Evolutionary conservation across 768 basidiomycete genomes (phyloP).

Genomic region (Auricularia auricula-judae): DNA sequence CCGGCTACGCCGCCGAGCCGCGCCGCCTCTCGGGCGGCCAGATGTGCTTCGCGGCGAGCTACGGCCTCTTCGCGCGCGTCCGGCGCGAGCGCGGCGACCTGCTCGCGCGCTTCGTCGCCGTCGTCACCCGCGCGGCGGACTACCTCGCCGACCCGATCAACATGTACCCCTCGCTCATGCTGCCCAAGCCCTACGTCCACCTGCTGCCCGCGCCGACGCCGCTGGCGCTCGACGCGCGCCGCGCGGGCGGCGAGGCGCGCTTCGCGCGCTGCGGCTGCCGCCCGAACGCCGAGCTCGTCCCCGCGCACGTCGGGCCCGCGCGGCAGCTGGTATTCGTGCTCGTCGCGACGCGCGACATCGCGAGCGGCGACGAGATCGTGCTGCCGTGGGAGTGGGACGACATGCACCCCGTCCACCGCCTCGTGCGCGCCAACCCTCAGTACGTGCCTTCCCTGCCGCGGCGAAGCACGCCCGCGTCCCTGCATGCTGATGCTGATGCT

Average conservation of each 20-base stretch:
- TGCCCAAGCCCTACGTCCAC: slow-evolving; percentile 78
- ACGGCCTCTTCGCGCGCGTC: not conserved
- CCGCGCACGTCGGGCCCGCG: slow-evolving; percentile 11
- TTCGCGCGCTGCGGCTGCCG: slow-evolving; percentile 54
- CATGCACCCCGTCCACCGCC: slow-evolving; percentile 60
- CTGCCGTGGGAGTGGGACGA: slow-evolving; percentile 98
- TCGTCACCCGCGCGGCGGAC: not conserved
- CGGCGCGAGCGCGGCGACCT: not conserved
- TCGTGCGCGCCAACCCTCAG: not conserved
- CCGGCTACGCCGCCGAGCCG: not conserved
- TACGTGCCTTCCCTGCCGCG: too few relatives aligned
- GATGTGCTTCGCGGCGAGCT: not conserved
- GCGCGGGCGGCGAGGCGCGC: slow-evolving; percentile 48
- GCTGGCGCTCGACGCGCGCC: slow-evolving; percentile 69
- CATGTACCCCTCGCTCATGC: slow-evolving; percentile 31
- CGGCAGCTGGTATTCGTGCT: slow-evolving; percentile 55
- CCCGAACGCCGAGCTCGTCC: slow-evolving; percentile 54
- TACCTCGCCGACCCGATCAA: not conserved
- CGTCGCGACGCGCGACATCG: slow-evolving; percentile 67
- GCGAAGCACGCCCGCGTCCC: too few relatives aligned
- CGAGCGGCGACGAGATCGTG: slow-evolving; percentile 73
- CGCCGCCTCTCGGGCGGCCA: not conserved
- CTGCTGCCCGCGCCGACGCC: slow-evolving; percentile 35
- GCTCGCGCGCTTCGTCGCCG: not conserved
- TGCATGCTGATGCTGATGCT: too few relatives aligned